These are phyloP conservation scores for Delonix regia DNA, from an alignment of 306 rosid genomes.

Conservation along the genomic window DNA sequence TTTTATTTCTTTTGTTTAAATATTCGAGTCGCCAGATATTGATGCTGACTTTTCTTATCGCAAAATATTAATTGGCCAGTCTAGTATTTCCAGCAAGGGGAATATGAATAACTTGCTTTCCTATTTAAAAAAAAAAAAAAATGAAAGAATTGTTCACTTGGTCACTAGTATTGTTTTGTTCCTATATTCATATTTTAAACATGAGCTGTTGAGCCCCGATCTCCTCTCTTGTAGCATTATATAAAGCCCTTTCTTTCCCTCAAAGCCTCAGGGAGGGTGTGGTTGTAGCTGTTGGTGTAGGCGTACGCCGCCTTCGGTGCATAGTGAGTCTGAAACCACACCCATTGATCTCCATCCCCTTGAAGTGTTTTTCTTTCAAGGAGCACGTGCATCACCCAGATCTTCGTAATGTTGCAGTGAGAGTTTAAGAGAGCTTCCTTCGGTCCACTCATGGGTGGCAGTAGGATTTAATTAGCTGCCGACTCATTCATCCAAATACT, in stretches of 20 bases:
- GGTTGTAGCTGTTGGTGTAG: no score
- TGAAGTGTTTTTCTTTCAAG: no score
- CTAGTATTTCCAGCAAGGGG: conserved; percentile 37
- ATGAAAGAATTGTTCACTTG: not conserved
- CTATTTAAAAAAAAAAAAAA: not conserved
- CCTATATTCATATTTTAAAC: conserved; percentile 16
- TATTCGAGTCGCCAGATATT: conserved; percentile 3
- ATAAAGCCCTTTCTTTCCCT: conserved; percentile 45
- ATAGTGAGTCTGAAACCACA: no score
- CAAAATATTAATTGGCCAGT: conserved; percentile 38
- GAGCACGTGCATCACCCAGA: no score
- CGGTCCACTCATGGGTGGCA: conserved; percentile 77
- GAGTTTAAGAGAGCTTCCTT: conserved; percentile 88
- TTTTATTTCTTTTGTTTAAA: conserved; percentile 27
- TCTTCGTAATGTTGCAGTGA: no score
- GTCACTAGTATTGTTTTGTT: not conserved
- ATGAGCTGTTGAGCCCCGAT: not conserved
- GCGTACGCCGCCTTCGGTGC: no score
- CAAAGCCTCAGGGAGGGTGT: conserved; percentile 20
- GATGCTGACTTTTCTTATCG: conserved; percentile 23
- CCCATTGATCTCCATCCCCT: no score
- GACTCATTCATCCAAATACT: conserved; percentile 98
- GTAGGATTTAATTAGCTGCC: conserved; percentile 82
- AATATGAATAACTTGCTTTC: conserved; percentile 62
- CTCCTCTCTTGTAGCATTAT: conserved; percentile 38